Base-by-base conservation (phyloP, 148 eudicot species). In the Cornus florida region DNA sequence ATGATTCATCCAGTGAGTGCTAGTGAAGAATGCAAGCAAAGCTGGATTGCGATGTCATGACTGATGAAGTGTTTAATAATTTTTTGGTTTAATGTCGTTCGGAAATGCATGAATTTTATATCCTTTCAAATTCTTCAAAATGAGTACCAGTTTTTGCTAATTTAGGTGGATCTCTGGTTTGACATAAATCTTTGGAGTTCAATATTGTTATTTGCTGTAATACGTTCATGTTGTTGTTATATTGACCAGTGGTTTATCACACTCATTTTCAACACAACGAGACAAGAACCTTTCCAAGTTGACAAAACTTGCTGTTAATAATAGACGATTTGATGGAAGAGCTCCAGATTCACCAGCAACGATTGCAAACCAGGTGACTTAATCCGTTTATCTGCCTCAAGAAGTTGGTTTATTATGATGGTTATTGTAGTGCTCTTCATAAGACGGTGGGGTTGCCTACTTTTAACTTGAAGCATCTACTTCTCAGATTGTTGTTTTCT, bases 311-410 rank as follows among this genome's bases (percentile, higher is more conserved):
- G 83, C 86, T 80, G 88, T 95, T 39, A 88, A 83, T 73, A 88
- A 82, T 77, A 80, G 87, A 80, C 88, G 88, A 76, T 91, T 83
- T 67, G 88, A 83, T 77, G 89, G 82, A 65, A 87, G 86, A 80
- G 77, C 83, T 67, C 97, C 94, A 56, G 92, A 82, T 72, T 95
- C 97, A 35, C 99, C 97, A 72, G 98, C 97, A 68, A 64, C 93
- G 75, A 80, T 80, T 80, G 82, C 90, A 64, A 90, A 88, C 74
- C 99, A 90, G 91, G 99, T 92, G 70, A 82, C 73, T 75, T 23
- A n/a, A 43, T 69, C 38, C 2, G 48, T 43, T 43, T 43, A 43
- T 69, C 41, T 41, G 20, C 22, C 76, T 24, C 33, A 53, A 65
- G 35, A 23, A 33, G 24, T n/a, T 50, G 59, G 41, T 60, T 20